These are phyloP conservation scores for Nicotiana rustica DNA, from an alignment of 305 asterid species.

Conservation along the genomic window DNA sequence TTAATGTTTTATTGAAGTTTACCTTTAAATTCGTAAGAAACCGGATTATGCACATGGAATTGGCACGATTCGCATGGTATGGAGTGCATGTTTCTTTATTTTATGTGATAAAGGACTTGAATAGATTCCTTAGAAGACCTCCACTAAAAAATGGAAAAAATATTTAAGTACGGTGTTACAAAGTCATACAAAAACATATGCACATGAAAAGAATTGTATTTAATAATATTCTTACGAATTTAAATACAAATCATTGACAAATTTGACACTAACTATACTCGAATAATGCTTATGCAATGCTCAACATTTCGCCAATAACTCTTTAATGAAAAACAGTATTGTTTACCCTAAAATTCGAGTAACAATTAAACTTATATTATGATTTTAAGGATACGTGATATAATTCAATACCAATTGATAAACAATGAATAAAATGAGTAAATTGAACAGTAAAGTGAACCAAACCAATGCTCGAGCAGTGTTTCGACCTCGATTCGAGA, in stretches of 20 bases:
- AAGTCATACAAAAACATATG: background rate
- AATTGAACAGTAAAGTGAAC: too few relatives aligned
- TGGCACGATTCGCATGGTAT: background rate
- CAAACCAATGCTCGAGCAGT: too few relatives aligned
- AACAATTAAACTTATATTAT: too few relatives aligned
- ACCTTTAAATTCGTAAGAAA: background rate
- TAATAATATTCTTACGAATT: background rate
- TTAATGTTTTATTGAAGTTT: background rate
- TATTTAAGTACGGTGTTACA: background rate
- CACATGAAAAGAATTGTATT: slow-evolving; percentile 8
- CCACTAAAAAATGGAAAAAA: background rate
- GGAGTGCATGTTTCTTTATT: background rate
- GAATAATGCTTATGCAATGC: background rate
- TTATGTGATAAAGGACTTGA: background rate
- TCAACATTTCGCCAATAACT: background rate
- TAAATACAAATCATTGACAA: background rate
- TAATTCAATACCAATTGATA: too few relatives aligned
- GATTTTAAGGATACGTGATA: too few relatives aligned
- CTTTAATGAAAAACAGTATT: background rate
- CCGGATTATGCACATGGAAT: background rate
- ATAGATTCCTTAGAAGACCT: background rate
- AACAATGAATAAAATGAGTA: too few relatives aligned
- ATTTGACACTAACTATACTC: background rate
- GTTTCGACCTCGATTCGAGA: too few relatives aligned
- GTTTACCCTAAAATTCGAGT: too few relatives aligned